These are phyloP conservation scores for cucumber (Cucumis sativus) DNA, from an alignment of 306 rosid species.

Conservation along the genomic window Cucumber_9930_V3 NC_026656.2:5604501-5605000, in stretches of 20 bases:
- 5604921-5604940: slow-evolving; percentile 67
- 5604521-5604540: slow-evolving; percentile 2
- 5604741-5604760: neutral
- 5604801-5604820: slow-evolving; percentile 34
- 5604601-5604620: slow-evolving; percentile 44
- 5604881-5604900: slow-evolving; percentile 88
- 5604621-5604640: slow-evolving; percentile 71
- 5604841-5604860: slow-evolving; percentile 81
- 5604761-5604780: neutral
- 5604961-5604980: slow-evolving; percentile 93
- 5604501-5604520: slow-evolving; percentile 88
- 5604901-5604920: slow-evolving; percentile 33
- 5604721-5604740: slow-evolving; percentile 11
- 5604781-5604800: neutral
- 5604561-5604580: neutral
- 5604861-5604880: slow-evolving; percentile 94
- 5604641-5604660: slow-evolving; percentile 58
- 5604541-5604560: neutral
- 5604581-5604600: neutral
- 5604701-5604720: slow-evolving; percentile 14
- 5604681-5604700: slow-evolving; percentile 91
- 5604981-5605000: slow-evolving; percentile 82
- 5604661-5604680: slow-evolving; percentile 57
- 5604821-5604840: slow-evolving; percentile 84
- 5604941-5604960: slow-evolving; percentile 91